Conservation (phyloP, 164 flowering plant genomes). For the Litsea cubeba region DNA sequence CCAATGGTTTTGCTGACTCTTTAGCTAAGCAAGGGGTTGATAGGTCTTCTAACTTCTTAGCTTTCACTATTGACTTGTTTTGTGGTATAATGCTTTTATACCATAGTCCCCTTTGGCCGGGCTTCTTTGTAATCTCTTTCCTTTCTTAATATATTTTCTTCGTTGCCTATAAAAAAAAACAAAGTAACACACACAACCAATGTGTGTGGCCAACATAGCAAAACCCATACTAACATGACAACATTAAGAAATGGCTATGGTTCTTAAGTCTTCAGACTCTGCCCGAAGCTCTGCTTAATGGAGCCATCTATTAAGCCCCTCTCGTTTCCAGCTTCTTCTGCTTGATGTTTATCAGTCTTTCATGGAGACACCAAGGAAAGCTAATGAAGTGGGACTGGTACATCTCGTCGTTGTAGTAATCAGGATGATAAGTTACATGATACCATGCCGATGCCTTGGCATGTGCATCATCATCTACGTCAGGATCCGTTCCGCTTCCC, state of each 20-base stretch:
- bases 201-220: neutral
- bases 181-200: no score
- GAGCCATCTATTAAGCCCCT: neutral
- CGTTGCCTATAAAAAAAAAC: no score
- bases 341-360: constrained; percentile 66
- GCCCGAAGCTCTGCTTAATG: neutral
- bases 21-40: no score
- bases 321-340: neutral
- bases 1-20: no score
- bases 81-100: no score
- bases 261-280: neutral
- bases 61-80: no score
- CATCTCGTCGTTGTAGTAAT: constrained; percentile 49
- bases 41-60: no score
- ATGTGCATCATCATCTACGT: constrained; percentile 22
- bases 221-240: neutral
- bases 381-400: constrained; percentile 62
- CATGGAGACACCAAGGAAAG: constrained; percentile 87
- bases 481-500: constrained; percentile 4
- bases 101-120: accelerated
- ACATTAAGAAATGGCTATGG: neutral
- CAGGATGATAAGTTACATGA: constrained; percentile 72
- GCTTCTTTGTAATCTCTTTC: no score
- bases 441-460: constrained; percentile 94
- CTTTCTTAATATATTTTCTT: no score